Evolutionary conservation across 2,329 filamentous ascomycete species (phyloP).

Genomic region (Coniochaeta ligniaria): DNA sequence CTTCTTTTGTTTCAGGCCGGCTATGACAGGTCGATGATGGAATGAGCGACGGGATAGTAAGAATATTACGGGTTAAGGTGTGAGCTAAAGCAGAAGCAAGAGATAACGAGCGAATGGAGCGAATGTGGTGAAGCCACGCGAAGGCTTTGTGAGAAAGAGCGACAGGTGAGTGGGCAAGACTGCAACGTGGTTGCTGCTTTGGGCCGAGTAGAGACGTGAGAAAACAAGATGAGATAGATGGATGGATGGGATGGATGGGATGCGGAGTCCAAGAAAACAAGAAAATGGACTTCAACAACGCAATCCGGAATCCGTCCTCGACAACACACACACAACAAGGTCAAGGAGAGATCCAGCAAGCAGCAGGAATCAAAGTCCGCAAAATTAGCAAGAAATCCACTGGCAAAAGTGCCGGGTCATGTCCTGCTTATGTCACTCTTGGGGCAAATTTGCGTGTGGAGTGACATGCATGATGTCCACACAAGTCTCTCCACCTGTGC

Average conservation of each 20-base stretch:
- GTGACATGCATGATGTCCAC: neutral
- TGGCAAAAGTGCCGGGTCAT: conserved; percentile 1
- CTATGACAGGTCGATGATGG: neutral
- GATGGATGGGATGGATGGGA: neutral
- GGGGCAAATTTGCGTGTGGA: neutral
- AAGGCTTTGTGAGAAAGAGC: neutral
- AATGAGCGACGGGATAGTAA: neutral
- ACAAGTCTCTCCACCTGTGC: neutral
- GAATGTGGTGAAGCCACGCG: conserved; percentile 2
- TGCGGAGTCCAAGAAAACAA: neutral
- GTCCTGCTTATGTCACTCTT: neutral
- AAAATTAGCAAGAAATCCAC: neutral
- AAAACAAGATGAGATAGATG: neutral
- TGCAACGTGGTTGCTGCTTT: neutral
- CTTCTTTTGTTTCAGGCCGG: neutral
- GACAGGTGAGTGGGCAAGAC: neutral
- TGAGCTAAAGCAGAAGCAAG: neutral
- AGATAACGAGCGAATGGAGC: neutral
- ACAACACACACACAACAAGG: neutral
- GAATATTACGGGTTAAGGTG: neutral
- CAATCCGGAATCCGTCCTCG: neutral
- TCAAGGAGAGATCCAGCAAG: neutral
- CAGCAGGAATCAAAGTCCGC: neutral
- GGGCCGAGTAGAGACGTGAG: neutral
- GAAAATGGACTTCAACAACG: neutral